These are phyloP conservation scores for Petunia axillaris DNA, from an alignment of 257 asterid species.

Conservation along the genomic window DNA sequence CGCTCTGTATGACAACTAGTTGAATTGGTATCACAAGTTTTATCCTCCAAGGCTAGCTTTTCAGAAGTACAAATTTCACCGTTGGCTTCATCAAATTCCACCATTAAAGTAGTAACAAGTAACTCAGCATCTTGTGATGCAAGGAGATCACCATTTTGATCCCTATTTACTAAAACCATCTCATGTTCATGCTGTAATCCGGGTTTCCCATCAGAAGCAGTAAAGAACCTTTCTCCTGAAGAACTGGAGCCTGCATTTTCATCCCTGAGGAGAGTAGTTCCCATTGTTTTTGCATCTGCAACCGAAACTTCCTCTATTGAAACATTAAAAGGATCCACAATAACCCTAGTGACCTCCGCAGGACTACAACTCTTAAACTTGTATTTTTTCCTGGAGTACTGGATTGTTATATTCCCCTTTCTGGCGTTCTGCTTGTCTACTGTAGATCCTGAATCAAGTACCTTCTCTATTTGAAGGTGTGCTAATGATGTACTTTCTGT, in stretches of 20 bases:
- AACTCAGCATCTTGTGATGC: slow-evolving; percentile 36
- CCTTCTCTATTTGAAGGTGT: slow-evolving; percentile 29
- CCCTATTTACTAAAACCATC: slow-evolving; percentile 12
- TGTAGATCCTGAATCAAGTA: slow-evolving; percentile 36
- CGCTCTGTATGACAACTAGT: slow-evolving; percentile 27
- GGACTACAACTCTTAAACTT: slow-evolving; percentile 43
- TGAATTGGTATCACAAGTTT: slow-evolving; percentile 31
- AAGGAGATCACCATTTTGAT: slow-evolving; percentile 27
- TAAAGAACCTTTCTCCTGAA: slow-evolving; percentile 25
- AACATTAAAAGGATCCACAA: slow-evolving; percentile 30
- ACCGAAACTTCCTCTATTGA: slow-evolving; percentile 29
- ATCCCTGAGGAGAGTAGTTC: slow-evolving; percentile 20
- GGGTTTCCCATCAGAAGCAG: slow-evolving; percentile 27
- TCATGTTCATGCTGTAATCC: slow-evolving; percentile 32
- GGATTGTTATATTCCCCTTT: slow-evolving; percentile 52
- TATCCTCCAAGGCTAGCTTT: slow-evolving; percentile 26
- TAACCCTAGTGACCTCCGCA: slow-evolving; percentile 33
- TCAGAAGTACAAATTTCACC: slow-evolving; percentile 24
- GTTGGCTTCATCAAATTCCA: slow-evolving; percentile 36
- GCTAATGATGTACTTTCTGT: slow-evolving; percentile 37
- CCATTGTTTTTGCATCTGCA: slow-evolving; percentile 31
- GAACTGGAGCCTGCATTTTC: slow-evolving; percentile 34
- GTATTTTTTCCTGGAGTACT: slow-evolving; percentile 70
- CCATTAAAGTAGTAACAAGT: slow-evolving; percentile 29
- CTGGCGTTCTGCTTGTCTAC: slow-evolving; percentile 37